Percentiles rank a stretch among this genome's conserved stretches.
Evolutionary conservation across 148 eudicot genomes (phyloP).

Genomic region (Bassia scoparia): DNA sequence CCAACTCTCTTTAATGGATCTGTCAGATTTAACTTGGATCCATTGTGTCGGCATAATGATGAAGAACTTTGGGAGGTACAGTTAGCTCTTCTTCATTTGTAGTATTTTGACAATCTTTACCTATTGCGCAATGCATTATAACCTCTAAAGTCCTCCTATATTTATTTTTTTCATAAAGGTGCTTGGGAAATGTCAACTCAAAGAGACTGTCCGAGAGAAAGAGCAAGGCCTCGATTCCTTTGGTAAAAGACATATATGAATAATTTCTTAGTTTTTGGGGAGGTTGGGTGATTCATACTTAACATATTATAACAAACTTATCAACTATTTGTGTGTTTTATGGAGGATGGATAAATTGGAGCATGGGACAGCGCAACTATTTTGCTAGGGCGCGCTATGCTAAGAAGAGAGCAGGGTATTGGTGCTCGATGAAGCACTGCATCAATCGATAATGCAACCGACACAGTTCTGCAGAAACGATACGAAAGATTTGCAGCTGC

Average conservation of each 20-base stretch:
- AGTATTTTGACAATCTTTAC: not conserved
- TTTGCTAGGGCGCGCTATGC: constrained; percentile 82
- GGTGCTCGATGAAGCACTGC: constrained; percentile 98
- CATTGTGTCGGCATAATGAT: constrained; percentile 56
- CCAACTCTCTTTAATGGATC: constrained; percentile 87
- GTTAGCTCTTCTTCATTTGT: not conserved
- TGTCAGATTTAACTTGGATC: constrained; percentile 88
- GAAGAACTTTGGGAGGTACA: constrained; percentile 84
- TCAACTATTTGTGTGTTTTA: constrained; percentile 13
- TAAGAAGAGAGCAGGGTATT: constrained; percentile 79
- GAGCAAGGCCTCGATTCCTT: constrained; percentile 59
- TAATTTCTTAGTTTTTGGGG: not conserved
- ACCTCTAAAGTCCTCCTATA: not conserved
- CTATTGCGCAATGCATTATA: not conserved
- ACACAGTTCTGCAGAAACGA: constrained; percentile 69
- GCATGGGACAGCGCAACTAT: constrained; percentile 96
- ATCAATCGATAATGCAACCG: constrained; percentile 82
- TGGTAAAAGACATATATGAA: constrained; percentile 37
- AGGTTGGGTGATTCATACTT: not conserved
- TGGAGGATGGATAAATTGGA: constrained; percentile 94
- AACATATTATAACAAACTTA: not conserved
- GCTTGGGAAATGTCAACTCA: constrained; percentile 78
- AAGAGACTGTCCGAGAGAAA: constrained; percentile 72
- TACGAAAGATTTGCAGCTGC: constrained; percentile 72
- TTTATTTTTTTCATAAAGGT: constrained; percentile 37